Evolutionary conservation across 345 rosid genomes (phyloP), one percentile per base, ranked within the genome.

Genomic region (Linum usitatissimum): DNA sequence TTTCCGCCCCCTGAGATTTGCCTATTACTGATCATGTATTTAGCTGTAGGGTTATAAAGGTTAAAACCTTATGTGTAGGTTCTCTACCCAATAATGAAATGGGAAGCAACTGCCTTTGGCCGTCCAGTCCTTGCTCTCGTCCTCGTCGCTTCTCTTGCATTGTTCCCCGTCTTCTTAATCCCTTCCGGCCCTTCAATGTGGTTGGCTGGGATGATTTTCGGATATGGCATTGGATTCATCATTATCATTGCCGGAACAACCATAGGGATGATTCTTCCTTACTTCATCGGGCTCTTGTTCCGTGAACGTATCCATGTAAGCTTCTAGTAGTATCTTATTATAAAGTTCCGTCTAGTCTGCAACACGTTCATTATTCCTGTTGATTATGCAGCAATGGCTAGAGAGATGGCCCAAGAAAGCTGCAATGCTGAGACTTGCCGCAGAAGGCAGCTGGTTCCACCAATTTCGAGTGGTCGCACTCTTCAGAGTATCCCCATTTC

Each of bases 151-250:
- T 93, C 97, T 51, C 78, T 93, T 68, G 97, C 99, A 28, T 62
- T 90, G 76, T 86, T 93, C 72, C 99, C 99, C 57, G 97, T 90
- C 58, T 77, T 93, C 66, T 73, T 93, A 70, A 86, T 93, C 57
- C 99, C 99, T 78, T 93, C 99, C 3, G 99, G 96, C 57, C 99
- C 99, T 51, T 93, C 99, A 55, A 93, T 93, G 99, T 93, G 97
- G 99, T 72, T 93, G 76, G 92, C 96, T 73, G 99, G 99, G 23
- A 93, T 93, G 99, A 87, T 90, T 61, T 93, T 90, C 19, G 97
- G 99, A 51, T 93, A 93, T 59, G 95, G 92, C 64, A 76, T 87
- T 18, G 99, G 99, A 36, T 93, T 93, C 36, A 67, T 84, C 51
- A 93, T 93, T 13, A 93, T 93, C 73, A 93, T 93, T 97, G 87